Conservation (phyloP, 176 grass and related monocot genomes). For the Hsuehochloa calcarea region DNA sequence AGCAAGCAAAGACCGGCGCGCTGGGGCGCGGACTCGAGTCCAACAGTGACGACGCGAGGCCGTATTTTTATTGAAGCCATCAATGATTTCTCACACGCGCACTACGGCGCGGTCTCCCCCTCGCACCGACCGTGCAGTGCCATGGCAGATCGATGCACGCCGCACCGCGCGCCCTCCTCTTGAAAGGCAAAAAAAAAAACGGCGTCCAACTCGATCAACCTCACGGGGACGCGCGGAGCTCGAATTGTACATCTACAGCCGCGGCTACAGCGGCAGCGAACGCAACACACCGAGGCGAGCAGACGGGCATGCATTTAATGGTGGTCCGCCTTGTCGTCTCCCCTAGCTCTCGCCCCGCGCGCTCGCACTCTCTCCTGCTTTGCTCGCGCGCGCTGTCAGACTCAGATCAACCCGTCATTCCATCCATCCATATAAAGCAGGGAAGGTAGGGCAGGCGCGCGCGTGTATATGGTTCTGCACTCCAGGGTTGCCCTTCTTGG, state of each 20-base stretch:
- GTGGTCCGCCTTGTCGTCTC: not conserved
- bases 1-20: constrained; percentile 23
- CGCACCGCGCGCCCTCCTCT: not conserved
- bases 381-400: not conserved
- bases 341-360: not conserved
- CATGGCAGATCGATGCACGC: not conserved
- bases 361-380: not conserved
- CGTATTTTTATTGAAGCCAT: not conserved
- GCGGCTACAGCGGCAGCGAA: not conserved
- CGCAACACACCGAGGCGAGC: not conserved
- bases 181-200: not conserved
- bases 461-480: constrained; percentile 16
- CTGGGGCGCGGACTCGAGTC: constrained; percentile 23
- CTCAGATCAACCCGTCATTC: not conserved
- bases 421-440: constrained; percentile 21
- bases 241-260: not conserved
- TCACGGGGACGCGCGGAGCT: not conserved
- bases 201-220: not conserved
- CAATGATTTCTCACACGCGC: constrained; percentile 44
- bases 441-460: not conserved
- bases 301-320: not conserved
- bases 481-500: constrained; percentile 55
- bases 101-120: not conserved
- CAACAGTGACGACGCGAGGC: constrained; percentile 25
- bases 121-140: constrained; percentile 11